Percentiles rank a stretch among this genome's conserved stretches.
Conservation (phyloP, 129 eudicot genomes). For the Kitagawia praeruptora region DNA sequence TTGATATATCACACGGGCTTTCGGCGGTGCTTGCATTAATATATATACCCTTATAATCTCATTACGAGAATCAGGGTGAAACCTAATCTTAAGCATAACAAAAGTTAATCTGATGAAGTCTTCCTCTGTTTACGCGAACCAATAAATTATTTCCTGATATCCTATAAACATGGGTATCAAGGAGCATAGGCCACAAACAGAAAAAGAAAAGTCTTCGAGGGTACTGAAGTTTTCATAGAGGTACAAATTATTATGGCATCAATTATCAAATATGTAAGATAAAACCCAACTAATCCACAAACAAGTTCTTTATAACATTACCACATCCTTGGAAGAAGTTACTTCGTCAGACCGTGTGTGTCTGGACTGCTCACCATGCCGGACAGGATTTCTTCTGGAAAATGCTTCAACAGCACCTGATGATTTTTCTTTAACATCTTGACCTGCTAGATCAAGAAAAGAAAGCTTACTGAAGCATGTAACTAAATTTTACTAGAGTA, state of each 20-base stretch:
- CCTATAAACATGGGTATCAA: background rate
- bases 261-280: slow-evolving; percentile 1
- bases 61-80: background rate
- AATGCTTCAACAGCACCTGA: slow-evolving; percentile 97
- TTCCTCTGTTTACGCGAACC: background rate
- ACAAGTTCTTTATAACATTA: slow-evolving; percentile 18
- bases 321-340: slow-evolving; percentile 87
- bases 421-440: slow-evolving; percentile 72
- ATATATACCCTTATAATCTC: background rate
- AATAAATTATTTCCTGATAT: background rate
- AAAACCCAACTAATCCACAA: background rate
- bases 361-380: slow-evolving; percentile 60
- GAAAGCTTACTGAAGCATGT: background rate
- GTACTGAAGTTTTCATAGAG: background rate
- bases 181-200: background rate
- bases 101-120: background rate
- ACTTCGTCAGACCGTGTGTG: slow-evolving; percentile 54
- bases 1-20: too few species aligned
- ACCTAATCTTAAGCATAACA: background rate
- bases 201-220: background rate
- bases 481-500: background rate
- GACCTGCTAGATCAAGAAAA: slow-evolving; percentile 36
- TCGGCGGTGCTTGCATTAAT: too few species aligned
- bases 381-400: slow-evolving; percentile 61
- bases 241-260: background rate